These are phyloP conservation scores for Spongiforma sp. DNA, from an alignment of 1,284 basidiomycete genomes.

Conservation along the genomic window DNA sequence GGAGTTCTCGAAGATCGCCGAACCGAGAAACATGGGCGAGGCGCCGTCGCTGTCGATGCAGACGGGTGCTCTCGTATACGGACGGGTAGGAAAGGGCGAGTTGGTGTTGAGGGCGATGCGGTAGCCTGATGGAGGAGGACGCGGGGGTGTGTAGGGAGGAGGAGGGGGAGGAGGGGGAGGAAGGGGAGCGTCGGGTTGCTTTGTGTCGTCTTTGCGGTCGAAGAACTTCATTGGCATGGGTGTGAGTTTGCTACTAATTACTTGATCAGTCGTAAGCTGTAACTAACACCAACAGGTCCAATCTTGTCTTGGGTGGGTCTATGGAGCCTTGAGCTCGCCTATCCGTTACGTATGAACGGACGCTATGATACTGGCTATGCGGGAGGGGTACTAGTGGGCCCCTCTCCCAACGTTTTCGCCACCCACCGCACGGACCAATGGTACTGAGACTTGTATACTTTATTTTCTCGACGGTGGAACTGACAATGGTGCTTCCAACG, in stretches of 20 bases:
- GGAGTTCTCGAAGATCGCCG: conserved; percentile 64
- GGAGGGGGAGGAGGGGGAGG: conserved; percentile 6
- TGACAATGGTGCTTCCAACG: too few species aligned
- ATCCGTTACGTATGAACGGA: conserved; percentile 17
- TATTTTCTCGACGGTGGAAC: too few species aligned
- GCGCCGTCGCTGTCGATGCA: conserved; percentile 57
- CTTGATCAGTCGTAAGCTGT: too few species aligned
- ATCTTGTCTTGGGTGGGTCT: too few species aligned
- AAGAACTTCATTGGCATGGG: background rate
- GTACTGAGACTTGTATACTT: too few species aligned
- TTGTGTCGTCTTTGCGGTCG: conserved; percentile 10
- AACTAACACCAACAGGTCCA: too few species aligned
- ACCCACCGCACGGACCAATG: too few species aligned
- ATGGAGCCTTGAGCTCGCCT: background rate
- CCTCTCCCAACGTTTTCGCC: too few species aligned
- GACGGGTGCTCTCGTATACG: conserved; percentile 51
- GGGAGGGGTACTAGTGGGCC: too few species aligned
- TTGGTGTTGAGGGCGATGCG: conserved; percentile 58
- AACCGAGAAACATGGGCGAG: conserved; percentile 71
- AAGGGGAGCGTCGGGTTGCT: background rate
- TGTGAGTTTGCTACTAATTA: too few species aligned
- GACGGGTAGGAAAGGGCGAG: conserved; percentile 49
- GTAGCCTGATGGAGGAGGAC: conserved; percentile 61
- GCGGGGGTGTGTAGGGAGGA: conserved; percentile 27
- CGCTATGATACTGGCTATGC: too few species aligned